A percentile compares a stretch with the other conserved stretches of the same genome.
Evolutionary conservation across 352 stramenopile species (phyloP).

Genomic region (Phytopythium delawarense): DNA sequence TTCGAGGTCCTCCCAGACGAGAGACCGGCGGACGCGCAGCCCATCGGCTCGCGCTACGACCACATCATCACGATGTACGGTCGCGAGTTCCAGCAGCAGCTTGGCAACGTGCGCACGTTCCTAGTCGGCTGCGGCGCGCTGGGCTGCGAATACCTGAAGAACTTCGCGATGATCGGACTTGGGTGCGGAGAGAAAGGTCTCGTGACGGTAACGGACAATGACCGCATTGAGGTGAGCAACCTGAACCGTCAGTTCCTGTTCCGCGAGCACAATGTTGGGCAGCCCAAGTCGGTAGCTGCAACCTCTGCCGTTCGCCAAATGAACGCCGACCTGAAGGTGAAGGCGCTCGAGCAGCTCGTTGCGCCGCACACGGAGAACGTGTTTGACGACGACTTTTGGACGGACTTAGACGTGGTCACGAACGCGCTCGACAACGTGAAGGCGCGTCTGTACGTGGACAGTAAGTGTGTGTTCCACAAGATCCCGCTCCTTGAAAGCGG

Average conservation of each 20-base stretch:
- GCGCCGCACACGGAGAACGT: slow-evolving; percentile 76
- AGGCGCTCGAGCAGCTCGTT: slow-evolving; percentile 78
- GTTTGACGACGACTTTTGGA: slow-evolving; percentile 83
- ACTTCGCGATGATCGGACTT: slow-evolving; percentile 82
- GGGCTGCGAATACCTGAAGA: slow-evolving; percentile 85
- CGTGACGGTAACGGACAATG: slow-evolving; percentile 83
- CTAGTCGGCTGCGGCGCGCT: slow-evolving; percentile 79
- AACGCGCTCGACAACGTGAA: slow-evolving; percentile 99
- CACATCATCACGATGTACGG: slow-evolving; percentile 74
- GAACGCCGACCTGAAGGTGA: slow-evolving; percentile 75
- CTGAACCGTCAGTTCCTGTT: slow-evolving; percentile 87
- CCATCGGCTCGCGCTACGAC: slow-evolving; percentile 71
- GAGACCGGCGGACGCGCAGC: slow-evolving; percentile 42
- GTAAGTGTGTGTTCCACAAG: slow-evolving; percentile 97
- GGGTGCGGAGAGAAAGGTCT: slow-evolving; percentile 73
- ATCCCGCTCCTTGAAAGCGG: slow-evolving; percentile 96
- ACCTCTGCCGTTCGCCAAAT: slow-evolving; percentile 72
- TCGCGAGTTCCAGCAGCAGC: slow-evolving; percentile 58
- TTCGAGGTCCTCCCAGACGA: slow-evolving; percentile 76
- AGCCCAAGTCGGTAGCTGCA: slow-evolving; percentile 79
- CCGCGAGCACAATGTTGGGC: slow-evolving; percentile 81
- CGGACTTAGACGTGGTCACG: slow-evolving; percentile 92
- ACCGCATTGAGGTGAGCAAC: slow-evolving; percentile 88
- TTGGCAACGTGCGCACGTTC: slow-evolving; percentile 75
- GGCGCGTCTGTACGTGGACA: slow-evolving; percentile 97